Percentiles rank a stretch among this genome's conserved stretches.
Evolutionary conservation across 164 flowering plant genomes (phyloP).

Genomic region (Tinospora cordifolia): DNA sequence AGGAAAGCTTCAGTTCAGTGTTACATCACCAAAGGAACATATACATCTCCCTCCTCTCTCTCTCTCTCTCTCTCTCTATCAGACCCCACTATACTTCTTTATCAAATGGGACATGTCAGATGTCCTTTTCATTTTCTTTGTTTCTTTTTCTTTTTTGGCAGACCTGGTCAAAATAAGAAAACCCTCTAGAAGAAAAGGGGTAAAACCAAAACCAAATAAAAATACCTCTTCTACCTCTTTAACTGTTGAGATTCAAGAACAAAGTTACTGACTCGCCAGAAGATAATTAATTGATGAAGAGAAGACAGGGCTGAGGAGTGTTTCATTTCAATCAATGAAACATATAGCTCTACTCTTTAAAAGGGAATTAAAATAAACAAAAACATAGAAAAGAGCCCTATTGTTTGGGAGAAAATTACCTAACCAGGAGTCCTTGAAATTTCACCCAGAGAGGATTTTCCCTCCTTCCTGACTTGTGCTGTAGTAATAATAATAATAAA

Average conservation of each 20-base stretch:
- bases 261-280: neutral
- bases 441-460: conserved; percentile 12
- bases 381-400: neutral
- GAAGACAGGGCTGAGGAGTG: neutral
- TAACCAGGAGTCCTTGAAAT: conserved; percentile 12
- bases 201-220: too few relatives aligned
- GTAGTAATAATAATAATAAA: conserved; percentile 13
- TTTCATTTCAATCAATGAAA: conserved; percentile 1
- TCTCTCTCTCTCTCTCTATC: too few relatives aligned
- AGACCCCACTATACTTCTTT: neutral
- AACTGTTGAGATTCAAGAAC: neutral
- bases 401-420: conserved; percentile 16
- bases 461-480: conserved; percentile 7
- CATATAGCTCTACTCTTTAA: neutral
- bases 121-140: too few relatives aligned
- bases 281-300: neutral
- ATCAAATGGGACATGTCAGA: neutral
- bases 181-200: neutral
- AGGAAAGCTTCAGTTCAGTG: conserved; percentile 10
- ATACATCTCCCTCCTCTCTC: neutral
- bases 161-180: conserved; percentile 1
- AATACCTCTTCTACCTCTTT: neutral
- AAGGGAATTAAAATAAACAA: too few relatives aligned
- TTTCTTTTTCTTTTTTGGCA: neutral
- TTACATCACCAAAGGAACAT: conserved; percentile 13